Evolutionary conservation across 2,329 filamentous ascomycete species (phyloP).

Genomic region (Alternaria solani): DNA sequence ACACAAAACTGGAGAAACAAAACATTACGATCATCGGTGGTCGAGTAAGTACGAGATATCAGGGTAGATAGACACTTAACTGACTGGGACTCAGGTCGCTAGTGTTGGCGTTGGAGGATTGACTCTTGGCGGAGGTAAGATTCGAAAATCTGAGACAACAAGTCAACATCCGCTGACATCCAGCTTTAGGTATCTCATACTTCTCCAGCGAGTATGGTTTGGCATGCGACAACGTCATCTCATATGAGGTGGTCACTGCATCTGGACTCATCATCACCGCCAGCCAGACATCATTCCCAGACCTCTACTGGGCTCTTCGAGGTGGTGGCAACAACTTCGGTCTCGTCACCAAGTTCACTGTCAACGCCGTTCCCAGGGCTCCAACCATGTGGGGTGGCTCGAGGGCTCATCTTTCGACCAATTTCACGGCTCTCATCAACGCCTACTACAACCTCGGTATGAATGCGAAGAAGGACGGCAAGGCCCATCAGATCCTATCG

Average conservation of each 20-base stretch:
- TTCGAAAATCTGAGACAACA: too few relatives aligned
- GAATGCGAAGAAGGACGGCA: conserved; percentile 31
- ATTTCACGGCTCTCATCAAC: neutral
- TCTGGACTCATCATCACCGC: conserved; percentile 28
- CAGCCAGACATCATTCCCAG: conserved; percentile 39
- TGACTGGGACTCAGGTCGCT: conserved; percentile 12
- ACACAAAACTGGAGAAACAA: conserved; percentile 33
- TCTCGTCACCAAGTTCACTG: conserved; percentile 42
- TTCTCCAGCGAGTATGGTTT: conserved; percentile 35
- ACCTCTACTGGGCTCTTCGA: conserved; percentile 52
- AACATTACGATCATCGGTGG: conserved; percentile 41
- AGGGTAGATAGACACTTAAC: too few relatives aligned
- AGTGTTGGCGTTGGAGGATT: conserved; percentile 34
- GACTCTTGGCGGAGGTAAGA: conserved; percentile 34
- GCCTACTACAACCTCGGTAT: conserved; percentile 39
- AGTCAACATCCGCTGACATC: too few relatives aligned
- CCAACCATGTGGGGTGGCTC: conserved; percentile 39
- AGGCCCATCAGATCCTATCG: conserved; percentile 39
- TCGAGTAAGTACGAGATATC: conserved; percentile 23
- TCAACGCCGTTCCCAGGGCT: conserved; percentile 29
- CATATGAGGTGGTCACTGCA: conserved; percentile 44
- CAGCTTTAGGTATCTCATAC: conserved; percentile 31
- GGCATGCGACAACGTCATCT: conserved; percentile 45
- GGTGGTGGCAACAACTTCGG: conserved; percentile 50
- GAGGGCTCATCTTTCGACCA: conserved; percentile 17